Conservation (phyloP, 2,329 filamentous ascomycete species). For the Trichophyton simii region DNA sequence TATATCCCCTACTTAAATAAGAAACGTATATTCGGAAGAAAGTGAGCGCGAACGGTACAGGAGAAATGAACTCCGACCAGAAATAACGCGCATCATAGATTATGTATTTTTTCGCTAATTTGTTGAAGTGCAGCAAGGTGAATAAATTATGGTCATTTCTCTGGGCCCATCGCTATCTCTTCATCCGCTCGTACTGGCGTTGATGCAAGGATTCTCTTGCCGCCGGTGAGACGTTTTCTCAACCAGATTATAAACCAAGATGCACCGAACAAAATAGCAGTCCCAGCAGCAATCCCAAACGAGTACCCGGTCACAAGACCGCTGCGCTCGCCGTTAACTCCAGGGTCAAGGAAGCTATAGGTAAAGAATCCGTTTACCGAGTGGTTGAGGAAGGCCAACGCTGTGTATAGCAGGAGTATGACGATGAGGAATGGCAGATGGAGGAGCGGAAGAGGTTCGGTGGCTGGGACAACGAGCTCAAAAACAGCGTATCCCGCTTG, state of each 20-base stretch:
- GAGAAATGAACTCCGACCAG: too few species aligned
- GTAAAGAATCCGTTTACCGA: slow-evolving; percentile 61
- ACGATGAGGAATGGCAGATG: slow-evolving; percentile 57
- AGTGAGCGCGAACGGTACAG: too few species aligned
- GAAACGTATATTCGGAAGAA: too few species aligned
- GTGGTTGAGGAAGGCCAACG: slow-evolving; percentile 59
- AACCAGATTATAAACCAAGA: slow-evolving; percentile 43
- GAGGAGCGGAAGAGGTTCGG: slow-evolving; percentile 48
- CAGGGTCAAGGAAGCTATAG: slow-evolving; percentile 64
- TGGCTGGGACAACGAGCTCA: slow-evolving; percentile 59
- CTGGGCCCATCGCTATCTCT: background rate
- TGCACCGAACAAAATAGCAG: slow-evolving; percentile 41
- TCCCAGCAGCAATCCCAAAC: slow-evolving; percentile 45
- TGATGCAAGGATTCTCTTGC: background rate
- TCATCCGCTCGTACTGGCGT: background rate
- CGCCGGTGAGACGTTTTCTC: slow-evolving; percentile 32
- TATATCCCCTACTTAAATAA: too few species aligned
- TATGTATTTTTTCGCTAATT: too few species aligned
- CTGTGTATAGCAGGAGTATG: slow-evolving; percentile 60
- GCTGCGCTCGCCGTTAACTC: slow-evolving; percentile 32
- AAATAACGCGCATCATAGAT: too few species aligned
- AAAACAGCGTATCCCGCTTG: slow-evolving; percentile 64
- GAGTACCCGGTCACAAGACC: slow-evolving; percentile 53
- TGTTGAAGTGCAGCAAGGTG: too few species aligned
- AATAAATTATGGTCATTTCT: background rate